Percentiles rank a stretch among this genome's conserved stretches.
Conservation (phyloP, 75 land plant species). For the Gnetum montanum region DNA sequence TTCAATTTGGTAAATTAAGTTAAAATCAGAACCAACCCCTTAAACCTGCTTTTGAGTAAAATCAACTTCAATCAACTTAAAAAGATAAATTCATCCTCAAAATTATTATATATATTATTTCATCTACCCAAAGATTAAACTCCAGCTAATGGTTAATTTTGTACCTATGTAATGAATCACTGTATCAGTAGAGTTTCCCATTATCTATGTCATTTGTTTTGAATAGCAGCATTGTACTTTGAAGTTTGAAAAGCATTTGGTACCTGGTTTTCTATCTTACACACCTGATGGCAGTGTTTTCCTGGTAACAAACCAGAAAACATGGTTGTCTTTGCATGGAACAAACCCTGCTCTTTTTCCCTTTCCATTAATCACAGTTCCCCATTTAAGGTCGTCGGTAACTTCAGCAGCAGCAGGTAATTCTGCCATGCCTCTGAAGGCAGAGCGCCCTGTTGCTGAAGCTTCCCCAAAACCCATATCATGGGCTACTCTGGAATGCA, state of each 20-base stretch:
- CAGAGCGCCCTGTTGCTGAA: slow-evolving; percentile 30
- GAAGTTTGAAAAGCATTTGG: neutral
- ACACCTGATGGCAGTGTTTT: slow-evolving; percentile 10
- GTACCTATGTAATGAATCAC: neutral
- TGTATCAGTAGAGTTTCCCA: neutral
- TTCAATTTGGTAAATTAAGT: too few species aligned
- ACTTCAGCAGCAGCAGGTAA: slow-evolving; percentile 22
- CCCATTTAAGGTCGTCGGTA: slow-evolving; percentile 6
- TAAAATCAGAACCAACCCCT: too few species aligned
- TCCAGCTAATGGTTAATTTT: neutral
- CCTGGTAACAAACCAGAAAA: slow-evolving; percentile 61
- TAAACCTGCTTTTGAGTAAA: too few species aligned
- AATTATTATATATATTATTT: too few species aligned
- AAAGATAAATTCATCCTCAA: too few species aligned
- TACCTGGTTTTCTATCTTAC: slow-evolving; percentile 1
- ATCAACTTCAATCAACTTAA: too few species aligned
- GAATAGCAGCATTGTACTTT: neutral
- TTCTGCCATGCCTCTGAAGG: slow-evolving; percentile 28
- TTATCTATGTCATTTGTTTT: neutral
- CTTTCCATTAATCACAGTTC: slow-evolving; percentile 26
- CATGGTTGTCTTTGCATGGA: slow-evolving; percentile 33
- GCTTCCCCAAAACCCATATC: slow-evolving; percentile 34
- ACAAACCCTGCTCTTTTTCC: slow-evolving; percentile 44
- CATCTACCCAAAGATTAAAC: too few species aligned
- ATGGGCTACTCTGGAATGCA: slow-evolving; percentile 26